Evolutionary conservation across 169 alveolate species (phyloP), one percentile per base, ranked within the genome.

Genomic region (Plasmodium knowlesi): DNA sequence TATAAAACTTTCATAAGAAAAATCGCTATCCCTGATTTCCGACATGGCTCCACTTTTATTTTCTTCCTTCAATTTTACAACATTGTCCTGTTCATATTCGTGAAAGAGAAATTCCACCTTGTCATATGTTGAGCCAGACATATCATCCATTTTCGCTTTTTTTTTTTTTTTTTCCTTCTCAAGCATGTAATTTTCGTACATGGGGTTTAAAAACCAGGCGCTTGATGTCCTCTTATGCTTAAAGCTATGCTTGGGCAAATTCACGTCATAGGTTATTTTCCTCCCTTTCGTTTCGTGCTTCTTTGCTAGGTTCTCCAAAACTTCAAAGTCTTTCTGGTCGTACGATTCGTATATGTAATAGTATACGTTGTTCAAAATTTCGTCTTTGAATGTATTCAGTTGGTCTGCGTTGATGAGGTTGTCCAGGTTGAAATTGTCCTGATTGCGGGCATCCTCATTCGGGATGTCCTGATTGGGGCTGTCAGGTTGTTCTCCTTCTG

Each of bases 291-390:
- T 88, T 41, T 79, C 90, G 46, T 88, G 94, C 82, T 88, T 88
- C 71, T 88, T 79, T 9, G 94, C 94, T 32, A 88, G 72, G 22
- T 79, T 88, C 22, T 88, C 90, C 46, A 88, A 61, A 54, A 88
- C 71, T 0, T 88, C 94, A 73, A 78, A 88, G 46, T 88, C 94
- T 39, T 70, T 88, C 37, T 88, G 94, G 34, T 88, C 94, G 71
- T 88, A 88, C 32, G 94, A 88, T 88, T 88, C 94, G 34, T 88
- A 88, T 88, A 88, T 88, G 82, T 88, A 88, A 41, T 88, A 88
- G 43, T 88, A 88, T 0, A 88, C 94, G 72, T 88, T 88, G 53
- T 88, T 61, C 61, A 88, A 19, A 78, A 88, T 88, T 57, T 80
- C 94, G 34, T 79, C 32, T 79, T 88, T 88, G 50, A 88, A 78